Evolutionary conservation across 2,329 filamentous ascomycete species (phyloP), one percentile per base, ranked within the genome.

Genomic region (Colletotrichum tofieldiae): DNA sequence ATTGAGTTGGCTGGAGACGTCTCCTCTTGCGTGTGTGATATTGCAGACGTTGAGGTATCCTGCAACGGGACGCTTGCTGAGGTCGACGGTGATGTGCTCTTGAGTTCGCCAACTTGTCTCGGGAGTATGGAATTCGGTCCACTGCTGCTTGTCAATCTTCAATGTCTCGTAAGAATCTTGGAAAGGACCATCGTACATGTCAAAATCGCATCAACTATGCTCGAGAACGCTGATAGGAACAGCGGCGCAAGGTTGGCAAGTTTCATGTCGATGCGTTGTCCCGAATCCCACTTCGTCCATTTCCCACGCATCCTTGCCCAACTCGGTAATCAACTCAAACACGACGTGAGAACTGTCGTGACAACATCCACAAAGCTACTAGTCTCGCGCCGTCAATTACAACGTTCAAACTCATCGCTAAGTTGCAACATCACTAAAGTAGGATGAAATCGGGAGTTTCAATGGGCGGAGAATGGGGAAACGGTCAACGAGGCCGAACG

Each of bases 401-500:
- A 18, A n/a, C 26, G 29, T 16, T 16, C 54, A 35, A 54, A 39
- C 14, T 12, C 23, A 65, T 51, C 14, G 26, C 60, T 37, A n/a
- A 20, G 7, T 41, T 45, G 26, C 14, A 35, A 18, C 41, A 18
- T 14, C 35, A 14, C 7, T 32, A 32, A 52, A 23, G 32, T 37
- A 20, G 8, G 3, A 43, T 16, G 26, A 20, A 43, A 59, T 37
- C 26, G 26, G 51, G n/a, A 12, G 20, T 41, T 35, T 59, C 60
- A 16, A 45, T 11, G 14, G n/a, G 45, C 61, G 35, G 35, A 43
- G 63, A 23, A 23, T 51, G 14, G 41, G 47, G 32, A 14, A 65
- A 65, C 79, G 5, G 73, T 83, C n/a, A 77, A 79, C 0, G 77
- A 85, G 0, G 85, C 85, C 47, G 85, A 87, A 76, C 73, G 69